Conservation (phyloP, 1,284 basidiomycete species). For the Tilletia indica region DNA sequence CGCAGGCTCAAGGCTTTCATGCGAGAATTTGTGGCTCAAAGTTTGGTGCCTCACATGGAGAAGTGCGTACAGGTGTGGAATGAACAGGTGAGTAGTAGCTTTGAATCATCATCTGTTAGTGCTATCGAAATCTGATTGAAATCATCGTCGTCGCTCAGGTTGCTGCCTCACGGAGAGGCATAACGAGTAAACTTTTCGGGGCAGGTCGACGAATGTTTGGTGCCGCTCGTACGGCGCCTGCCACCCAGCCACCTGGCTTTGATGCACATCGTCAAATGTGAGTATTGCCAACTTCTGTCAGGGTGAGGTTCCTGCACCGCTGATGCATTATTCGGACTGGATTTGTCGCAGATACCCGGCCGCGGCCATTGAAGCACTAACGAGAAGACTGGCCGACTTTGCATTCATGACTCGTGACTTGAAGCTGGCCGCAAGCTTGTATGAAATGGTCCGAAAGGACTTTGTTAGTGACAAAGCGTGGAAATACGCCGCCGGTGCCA, state of each 20-base stretch:
- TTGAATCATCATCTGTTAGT: neutral
- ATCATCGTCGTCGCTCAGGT: conserved; percentile 60
- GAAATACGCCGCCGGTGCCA: conserved; percentile 44
- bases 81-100: conserved; percentile 66
- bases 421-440: conserved; percentile 77
- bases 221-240: conserved; percentile 10
- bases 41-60: conserved; percentile 94
- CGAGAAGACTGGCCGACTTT: conserved; percentile 82
- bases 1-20: conserved; percentile 76
- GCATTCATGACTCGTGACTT: conserved; percentile 87
- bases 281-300: neutral
- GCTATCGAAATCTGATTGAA: neutral
- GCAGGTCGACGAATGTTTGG: conserved; percentile 62
- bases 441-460: conserved; percentile 71
- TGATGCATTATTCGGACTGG: neutral
- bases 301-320: neutral
- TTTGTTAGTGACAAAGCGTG: conserved; percentile 47
- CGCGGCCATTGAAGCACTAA: conserved; percentile 59
- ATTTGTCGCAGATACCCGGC: conserved; percentile 43
- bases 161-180: conserved; percentile 75
- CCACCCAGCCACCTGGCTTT: conserved; percentile 6
- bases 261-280: conserved; percentile 17
- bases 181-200: conserved; percentile 73
- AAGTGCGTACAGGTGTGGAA: conserved; percentile 89
- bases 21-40: conserved; percentile 85